Evolutionary conservation across 2,329 filamentous ascomycete genomes (phyloP).

Genomic region (Pseudogymnoascus sp.): DNA sequence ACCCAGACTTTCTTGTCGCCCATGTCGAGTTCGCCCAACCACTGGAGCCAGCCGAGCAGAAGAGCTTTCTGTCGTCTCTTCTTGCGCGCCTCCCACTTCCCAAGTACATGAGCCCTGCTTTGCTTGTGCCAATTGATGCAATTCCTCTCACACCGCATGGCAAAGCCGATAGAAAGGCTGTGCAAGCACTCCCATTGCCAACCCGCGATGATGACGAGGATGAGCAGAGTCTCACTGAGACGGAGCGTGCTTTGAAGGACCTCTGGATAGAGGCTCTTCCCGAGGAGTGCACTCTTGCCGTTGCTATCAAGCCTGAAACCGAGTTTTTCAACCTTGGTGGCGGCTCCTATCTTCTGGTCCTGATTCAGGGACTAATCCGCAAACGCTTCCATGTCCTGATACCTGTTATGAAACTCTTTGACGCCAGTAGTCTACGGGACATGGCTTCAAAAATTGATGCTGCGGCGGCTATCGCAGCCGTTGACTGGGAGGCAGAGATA

Average conservation of each 20-base stretch:
- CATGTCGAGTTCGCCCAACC: constrained; percentile 26
- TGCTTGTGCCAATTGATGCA: no score
- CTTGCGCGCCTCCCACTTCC: not conserved
- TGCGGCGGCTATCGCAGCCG: no score
- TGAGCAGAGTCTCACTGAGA: constrained; percentile 15
- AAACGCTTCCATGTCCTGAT: constrained; percentile 18
- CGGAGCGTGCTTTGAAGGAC: constrained; percentile 19
- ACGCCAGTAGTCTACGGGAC: no score
- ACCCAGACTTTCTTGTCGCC: constrained; percentile 27
- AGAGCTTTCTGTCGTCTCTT: not conserved
- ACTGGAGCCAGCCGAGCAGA: not conserved
- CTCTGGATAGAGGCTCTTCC: constrained; percentile 24
- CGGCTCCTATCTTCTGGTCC: constrained; percentile 28
- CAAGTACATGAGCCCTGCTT: no score
- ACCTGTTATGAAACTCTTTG: constrained; percentile 12
- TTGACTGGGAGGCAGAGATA: no score
- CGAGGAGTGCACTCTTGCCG: not conserved
- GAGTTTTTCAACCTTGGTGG: constrained; percentile 31
- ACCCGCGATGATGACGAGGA: constrained; percentile 10
- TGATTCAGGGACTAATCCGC: constrained; percentile 22
- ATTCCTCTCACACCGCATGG: no score
- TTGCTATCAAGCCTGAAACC: constrained; percentile 9
- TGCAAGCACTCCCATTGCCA: no score
- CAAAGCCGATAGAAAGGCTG: no score
- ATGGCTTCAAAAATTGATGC: no score